Evolutionary conservation across 805 yeast species (phyloP).

Genomic region (Pichia cabralensis): DNA sequence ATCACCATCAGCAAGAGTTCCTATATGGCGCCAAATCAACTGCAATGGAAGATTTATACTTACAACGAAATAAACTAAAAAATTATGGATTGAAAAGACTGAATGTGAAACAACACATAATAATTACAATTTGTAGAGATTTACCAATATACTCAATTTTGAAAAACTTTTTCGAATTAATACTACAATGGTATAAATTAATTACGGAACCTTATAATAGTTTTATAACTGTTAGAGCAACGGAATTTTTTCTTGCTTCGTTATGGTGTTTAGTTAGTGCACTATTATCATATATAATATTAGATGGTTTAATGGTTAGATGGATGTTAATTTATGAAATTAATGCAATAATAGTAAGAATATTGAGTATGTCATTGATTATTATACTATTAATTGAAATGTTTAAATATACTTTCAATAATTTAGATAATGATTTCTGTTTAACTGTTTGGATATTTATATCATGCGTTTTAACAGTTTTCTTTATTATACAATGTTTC

Average conservation of each 20-base stretch:
- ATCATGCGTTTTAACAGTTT: slow-evolving; percentile 72
- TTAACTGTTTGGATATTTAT: slow-evolving; percentile 87
- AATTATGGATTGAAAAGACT: slow-evolving; percentile 59
- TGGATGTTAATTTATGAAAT: slow-evolving; percentile 91
- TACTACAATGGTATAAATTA: slow-evolving; percentile 21
- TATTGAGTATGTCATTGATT: slow-evolving; percentile 72
- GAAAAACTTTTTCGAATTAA: slow-evolving; percentile 19
- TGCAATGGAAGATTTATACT: slow-evolving; percentile 19
- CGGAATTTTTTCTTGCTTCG: slow-evolving; percentile 74
- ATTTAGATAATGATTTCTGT: slow-evolving; percentile 49
- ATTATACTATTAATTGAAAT: slow-evolving; percentile 62
- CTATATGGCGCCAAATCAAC: slow-evolving; percentile 20
- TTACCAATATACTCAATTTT: slow-evolving; percentile 40
- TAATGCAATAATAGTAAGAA: slow-evolving; percentile 79
- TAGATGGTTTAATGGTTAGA: slow-evolving; percentile 84
- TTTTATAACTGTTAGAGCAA: slow-evolving; percentile 50
- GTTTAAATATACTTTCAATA: slow-evolving; percentile 56
- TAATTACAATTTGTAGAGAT: slow-evolving; percentile 71
- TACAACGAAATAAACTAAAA: slow-evolving; percentile 33
- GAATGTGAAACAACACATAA: slow-evolving; percentile 66
- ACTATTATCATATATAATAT: slow-evolving; percentile 69
- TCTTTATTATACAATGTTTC: slow-evolving; percentile 79
- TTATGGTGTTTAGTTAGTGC: slow-evolving; percentile 92
- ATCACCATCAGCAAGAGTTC: not conserved
- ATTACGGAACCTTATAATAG: slow-evolving; percentile 15